phyloP scores from a whole-genome alignment of 495 filamentous ascomycete genomes.

The Aspergillus saccharolyticus region DNA sequence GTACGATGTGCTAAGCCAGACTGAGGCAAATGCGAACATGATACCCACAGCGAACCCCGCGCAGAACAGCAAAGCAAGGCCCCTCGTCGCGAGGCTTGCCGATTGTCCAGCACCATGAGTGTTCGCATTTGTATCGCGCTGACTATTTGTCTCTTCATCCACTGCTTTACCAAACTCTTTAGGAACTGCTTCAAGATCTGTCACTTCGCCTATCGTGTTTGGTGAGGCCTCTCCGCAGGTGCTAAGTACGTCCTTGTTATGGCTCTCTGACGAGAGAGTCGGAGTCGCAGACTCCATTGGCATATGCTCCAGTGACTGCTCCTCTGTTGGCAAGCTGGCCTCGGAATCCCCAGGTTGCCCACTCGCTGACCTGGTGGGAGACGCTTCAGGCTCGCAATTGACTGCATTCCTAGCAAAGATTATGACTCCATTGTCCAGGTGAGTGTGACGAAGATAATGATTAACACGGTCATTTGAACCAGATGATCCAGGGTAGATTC shows the following conservation, averaged over 20 bases:
- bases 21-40: slow-evolving; percentile 3
- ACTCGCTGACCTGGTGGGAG: not conserved
- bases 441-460: slow-evolving; percentile 9
- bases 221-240: not conserved
- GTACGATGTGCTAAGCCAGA: not conserved
- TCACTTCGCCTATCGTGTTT: not conserved
- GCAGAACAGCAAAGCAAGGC: not conserved
- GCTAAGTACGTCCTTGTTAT: too few species aligned
- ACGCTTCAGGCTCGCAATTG: not conserved
- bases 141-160: not conserved
- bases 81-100: not conserved
- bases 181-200: too few species aligned
- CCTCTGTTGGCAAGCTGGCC: too few species aligned
- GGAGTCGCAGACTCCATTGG: too few species aligned
- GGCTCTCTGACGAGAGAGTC: too few species aligned
- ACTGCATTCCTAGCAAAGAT: not conserved
- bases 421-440: not conserved
- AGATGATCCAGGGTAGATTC: slow-evolving; percentile 17
- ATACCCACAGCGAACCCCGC: not conserved
- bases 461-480: slow-evolving; percentile 5
- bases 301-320: too few species aligned
- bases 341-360: not conserved
- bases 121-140: not conserved
- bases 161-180: too few species aligned
- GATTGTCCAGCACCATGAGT: not conserved